Evolutionary conservation across 2,329 filamentous ascomycete genomes (phyloP), one percentile per base, ranked within the genome.

Genomic region (Tricladium varicosporioides): DNA sequence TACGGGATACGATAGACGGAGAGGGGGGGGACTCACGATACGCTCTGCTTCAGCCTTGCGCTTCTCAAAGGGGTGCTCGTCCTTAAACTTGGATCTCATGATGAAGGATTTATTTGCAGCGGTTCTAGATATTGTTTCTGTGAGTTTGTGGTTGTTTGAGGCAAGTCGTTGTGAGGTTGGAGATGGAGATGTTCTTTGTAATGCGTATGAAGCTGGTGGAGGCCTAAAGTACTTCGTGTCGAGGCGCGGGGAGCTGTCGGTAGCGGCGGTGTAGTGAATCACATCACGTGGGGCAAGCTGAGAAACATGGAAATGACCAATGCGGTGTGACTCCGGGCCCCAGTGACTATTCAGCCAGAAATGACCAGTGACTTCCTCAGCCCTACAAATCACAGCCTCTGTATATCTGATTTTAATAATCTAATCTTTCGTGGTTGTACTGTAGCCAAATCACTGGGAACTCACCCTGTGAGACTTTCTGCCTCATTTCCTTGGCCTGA

Each of bases 51-150:
- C 94, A 66, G 94, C 94, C 91, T 97, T 97, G 81, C 94, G 92
- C 91, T 99, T 99, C 88, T 97, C 94, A 76, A 97, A 97, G 70
- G 91, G 92, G 77, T 97, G 94, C 86, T 97, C 94, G 87, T 99
- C 94, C 92, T 99, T 99, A 79, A 99, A 99, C 86, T 97, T 97
- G 83, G 91, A 96, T 74, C 92, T 89, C 92, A 97, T 97, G 67
- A 72, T 91, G 82, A 72, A 46, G 72, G 73, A 74, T 73, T 67
- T 68, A 54, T 60, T 59, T 27, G 40, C 27, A 5, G 43, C 31
- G 15, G 46, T 15, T 10, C 16, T 43, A 45, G 10, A 15, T 33
- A 18, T 22, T 8, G 15, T 50, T 15, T 3, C 46, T 56, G 51
- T 52, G 31, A 53, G 54, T 51, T 27, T 45, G 54, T 46, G 16